Evolutionary conservation across 306 rosid genomes (phyloP).

Genomic region (Lathyrus tuberosus): DNA sequence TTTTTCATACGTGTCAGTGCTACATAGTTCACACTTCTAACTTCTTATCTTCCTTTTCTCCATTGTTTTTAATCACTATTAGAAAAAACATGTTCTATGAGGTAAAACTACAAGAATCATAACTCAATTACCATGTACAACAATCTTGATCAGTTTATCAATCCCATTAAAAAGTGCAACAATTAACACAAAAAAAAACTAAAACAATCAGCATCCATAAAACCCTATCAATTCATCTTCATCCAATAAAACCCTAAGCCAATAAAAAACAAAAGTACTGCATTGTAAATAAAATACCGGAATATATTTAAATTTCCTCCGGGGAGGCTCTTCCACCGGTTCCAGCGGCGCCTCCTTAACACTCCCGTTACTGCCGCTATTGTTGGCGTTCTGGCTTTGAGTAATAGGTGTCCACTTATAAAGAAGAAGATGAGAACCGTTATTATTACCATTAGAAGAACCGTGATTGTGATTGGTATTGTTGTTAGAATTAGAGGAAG

Average conservation of each 20-base stretch:
- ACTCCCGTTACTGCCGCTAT: constrained; percentile 37
- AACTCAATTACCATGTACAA: neutral
- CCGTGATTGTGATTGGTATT: constrained; percentile 30
- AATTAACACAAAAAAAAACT: constrained; percentile 10
- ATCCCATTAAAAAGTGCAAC: neutral
- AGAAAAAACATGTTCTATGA: neutral
- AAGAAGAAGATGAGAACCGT: constrained; percentile 80
- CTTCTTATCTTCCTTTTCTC: constrained; percentile 10
- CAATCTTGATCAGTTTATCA: neutral
- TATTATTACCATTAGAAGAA: constrained; percentile 68
- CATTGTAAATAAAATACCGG: constrained; percentile 56
- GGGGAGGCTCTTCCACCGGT: constrained; percentile 72
- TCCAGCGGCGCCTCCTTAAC: constrained; percentile 36
- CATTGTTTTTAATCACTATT: neutral
- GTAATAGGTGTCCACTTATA: constrained; percentile 93
- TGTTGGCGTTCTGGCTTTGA: constrained; percentile 62
- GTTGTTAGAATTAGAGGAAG: constrained; percentile 42
- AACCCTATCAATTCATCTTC: constrained; percentile 24
- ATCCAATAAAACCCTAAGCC: constrained; percentile 35
- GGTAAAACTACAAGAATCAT: neutral
- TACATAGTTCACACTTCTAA: no score
- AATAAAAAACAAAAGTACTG: no score
- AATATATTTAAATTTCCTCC: constrained; percentile 83
- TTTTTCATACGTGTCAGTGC: no score
- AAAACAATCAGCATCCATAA: neutral